Evolutionary conservation across 257 asterid genomes (phyloP).

Genomic region (Solanum lignicaule): DNA sequence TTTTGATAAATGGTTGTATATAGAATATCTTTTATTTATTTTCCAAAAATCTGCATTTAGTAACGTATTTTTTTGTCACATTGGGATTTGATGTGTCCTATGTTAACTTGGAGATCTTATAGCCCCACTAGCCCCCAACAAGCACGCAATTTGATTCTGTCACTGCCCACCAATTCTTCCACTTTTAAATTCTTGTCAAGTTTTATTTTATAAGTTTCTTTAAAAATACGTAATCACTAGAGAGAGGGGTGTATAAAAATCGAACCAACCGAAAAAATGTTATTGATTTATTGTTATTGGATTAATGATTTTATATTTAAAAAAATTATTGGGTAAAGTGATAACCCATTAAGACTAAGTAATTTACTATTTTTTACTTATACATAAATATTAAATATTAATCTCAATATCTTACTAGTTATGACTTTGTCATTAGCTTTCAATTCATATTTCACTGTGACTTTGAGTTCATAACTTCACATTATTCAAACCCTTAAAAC

Average conservation of each 20-base stretch:
- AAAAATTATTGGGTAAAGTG: too few relatives aligned
- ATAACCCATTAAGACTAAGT: too few relatives aligned
- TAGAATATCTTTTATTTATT: not conserved
- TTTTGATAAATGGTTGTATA: not conserved
- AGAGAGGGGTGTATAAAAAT: too few relatives aligned
- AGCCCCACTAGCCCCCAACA: not conserved
- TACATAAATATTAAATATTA: too few relatives aligned
- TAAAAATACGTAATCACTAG: too few relatives aligned
- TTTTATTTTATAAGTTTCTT: not conserved
- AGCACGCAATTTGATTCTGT: not conserved
- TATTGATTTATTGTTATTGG: too few relatives aligned
- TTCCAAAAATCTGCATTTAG: not conserved
- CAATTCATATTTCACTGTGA: not conserved
- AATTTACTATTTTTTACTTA: too few relatives aligned
- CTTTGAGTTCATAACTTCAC: not conserved
- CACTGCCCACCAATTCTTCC: not conserved
- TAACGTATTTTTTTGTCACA: not conserved
- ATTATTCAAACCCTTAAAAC: too few relatives aligned
- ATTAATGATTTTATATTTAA: too few relatives aligned
- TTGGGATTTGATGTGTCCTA: not conserved
- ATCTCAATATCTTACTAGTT: too few relatives aligned
- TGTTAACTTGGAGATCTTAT: not conserved
- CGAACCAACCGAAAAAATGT: rapidly evolving
- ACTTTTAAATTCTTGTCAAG: not conserved
- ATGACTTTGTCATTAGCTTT: not conserved